A percentile compares a stretch with the other conserved stretches of the same genome.
Conservation (phyloP, 768 basidiomycete genomes). For the Termitomyces sp. region DNA sequence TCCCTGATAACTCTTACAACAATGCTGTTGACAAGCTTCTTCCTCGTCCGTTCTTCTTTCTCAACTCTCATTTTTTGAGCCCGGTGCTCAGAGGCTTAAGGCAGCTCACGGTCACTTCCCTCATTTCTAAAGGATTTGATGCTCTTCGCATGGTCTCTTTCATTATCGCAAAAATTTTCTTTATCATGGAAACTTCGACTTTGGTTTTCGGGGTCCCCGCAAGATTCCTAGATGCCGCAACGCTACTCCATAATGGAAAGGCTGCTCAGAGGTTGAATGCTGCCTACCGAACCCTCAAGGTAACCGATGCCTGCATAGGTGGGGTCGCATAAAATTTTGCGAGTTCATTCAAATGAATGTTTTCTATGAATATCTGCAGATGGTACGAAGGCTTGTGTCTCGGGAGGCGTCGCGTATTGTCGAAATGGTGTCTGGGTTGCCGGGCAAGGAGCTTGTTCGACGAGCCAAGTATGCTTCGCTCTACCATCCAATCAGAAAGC, state of each 20-base stretch:
- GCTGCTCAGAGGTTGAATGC: constrained; percentile 47
- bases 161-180: constrained; percentile 4
- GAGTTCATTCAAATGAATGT: neutral
- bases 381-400: constrained; percentile 41
- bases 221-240: constrained; percentile 13
- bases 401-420: constrained; percentile 34
- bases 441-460: constrained; percentile 26
- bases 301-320: constrained; percentile 42
- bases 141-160: constrained; percentile 10
- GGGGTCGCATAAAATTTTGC: constrained; percentile 7
- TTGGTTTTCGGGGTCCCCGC: constrained; percentile 24
- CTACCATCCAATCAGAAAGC: constrained; percentile 35
- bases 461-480: constrained; percentile 42
- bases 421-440: constrained; percentile 34
- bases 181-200: constrained; percentile 13
- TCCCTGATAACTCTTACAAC: neutral
- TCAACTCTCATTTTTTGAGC: constrained; percentile 17
- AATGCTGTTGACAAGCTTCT: constrained; percentile 6
- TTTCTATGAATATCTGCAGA: constrained; percentile 18
- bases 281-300: constrained; percentile 34
- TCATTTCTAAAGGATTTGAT: constrained; percentile 11
- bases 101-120: constrained; percentile 8
- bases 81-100: constrained; percentile 22
- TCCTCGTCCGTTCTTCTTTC: neutral
- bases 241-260: constrained; percentile 43